Base-by-base conservation (phyloP, 2,329 filamentous ascomycete species). In the Botrytis fabae region DNA sequence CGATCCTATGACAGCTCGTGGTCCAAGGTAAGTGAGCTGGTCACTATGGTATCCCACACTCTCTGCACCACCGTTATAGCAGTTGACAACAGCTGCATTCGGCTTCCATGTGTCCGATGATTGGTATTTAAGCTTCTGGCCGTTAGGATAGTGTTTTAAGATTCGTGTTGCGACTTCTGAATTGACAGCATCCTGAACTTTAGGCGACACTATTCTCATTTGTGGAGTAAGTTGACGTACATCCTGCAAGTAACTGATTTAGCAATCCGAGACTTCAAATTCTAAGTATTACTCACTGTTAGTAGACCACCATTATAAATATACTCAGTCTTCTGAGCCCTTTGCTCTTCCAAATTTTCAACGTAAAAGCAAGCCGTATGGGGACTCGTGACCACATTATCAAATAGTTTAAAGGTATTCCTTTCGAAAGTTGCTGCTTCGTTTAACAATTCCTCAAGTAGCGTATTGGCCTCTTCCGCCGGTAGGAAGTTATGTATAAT, bases 51-150 rank as follows among this genome's bases (percentile, higher is more conserved):
- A 98, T 46, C 96, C 96, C 0, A 98, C 95, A 74, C 87, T 93
- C 83, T 98, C 90, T 18, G 90, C 86, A 0, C 90, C 91, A 0
- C 95, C 95, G 78, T 91, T 86, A 81, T 99, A 99, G 84, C 94
- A 97, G 81, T 99, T 99, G 25, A 97, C 95, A 79, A 98, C 95
- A 0, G 95, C 94, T 0, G 94, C 93, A 80, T 98, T 98, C 16
- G 95, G 93, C 14, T 85, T 84, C 95, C 95, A 98, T 0, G 86
- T 83, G 0, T 87, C 82, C 0, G 93, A 87, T 0, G 91, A 92
- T 79, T 98, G 95, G 77, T 93, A 90, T 77, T 87, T 90, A 42
- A 98, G 87, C 81, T 95, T 97, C 81, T 88, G 86, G 20, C 90
- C 89, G 28, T 84, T 84, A 0, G 92, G 91, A 74, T 96, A 93